Percentiles rank a stretch among this genome's conserved stretches.
These are phyloP conservation scores for Luzula sylvatica DNA, from an alignment of 176 grass and related monocot genomes.

Conservation along the genomic window DNA sequence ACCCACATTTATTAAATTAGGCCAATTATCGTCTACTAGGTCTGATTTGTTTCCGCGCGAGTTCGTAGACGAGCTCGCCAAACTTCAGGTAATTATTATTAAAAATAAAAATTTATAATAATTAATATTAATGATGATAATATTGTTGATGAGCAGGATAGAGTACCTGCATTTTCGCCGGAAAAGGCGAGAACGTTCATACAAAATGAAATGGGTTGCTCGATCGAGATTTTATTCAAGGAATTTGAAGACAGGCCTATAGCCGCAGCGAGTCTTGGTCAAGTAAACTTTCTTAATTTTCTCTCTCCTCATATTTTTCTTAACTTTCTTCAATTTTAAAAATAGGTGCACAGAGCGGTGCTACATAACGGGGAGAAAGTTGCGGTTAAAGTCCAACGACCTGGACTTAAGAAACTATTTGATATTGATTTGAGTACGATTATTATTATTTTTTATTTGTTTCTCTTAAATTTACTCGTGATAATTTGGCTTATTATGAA, in stretches of 20 bases:
- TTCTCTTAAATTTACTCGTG: too few species aligned
- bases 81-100: constrained; percentile 58
- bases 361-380: constrained; percentile 89
- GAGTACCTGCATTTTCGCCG: constrained; percentile 95
- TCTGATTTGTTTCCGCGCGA: constrained; percentile 88
- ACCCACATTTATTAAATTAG: constrained; percentile 93
- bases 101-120: too few species aligned
- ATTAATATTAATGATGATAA: too few species aligned
- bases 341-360: constrained; percentile 75
- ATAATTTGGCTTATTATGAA: neutral
- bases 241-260: constrained; percentile 87
- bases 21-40: constrained; percentile 89
- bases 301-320: neutral
- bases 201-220: constrained; percentile 67
- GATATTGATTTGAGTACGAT: constrained; percentile 95
- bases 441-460: neutral
- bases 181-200: constrained; percentile 73
- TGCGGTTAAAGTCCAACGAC: constrained; percentile 86
- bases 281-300: constrained; percentile 46
- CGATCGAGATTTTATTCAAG: constrained; percentile 73
- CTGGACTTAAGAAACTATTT: constrained; percentile 89
- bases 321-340: neutral
- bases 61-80: constrained; percentile 91
- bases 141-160: constrained; percentile 35
- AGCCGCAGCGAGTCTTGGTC: constrained; percentile 95